Evolutionary conservation across 176 grass and related monocot species (phyloP).

Genomic region (Cenchrus fungigraminus): DNA sequence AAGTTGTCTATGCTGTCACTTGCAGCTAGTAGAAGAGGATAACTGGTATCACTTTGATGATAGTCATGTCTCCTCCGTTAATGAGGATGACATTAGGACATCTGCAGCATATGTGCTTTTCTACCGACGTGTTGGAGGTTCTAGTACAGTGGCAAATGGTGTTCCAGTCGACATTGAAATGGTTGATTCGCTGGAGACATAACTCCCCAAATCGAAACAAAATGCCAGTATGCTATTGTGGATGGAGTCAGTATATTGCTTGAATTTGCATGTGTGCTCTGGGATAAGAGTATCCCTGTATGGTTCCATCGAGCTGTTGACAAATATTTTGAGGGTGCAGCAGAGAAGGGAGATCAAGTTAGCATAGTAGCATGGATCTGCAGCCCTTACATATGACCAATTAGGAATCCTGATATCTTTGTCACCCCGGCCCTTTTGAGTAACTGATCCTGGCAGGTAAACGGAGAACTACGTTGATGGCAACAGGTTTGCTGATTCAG

Average conservation of each 20-base stretch:
- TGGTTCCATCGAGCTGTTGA: neutral
- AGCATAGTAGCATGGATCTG: slow-evolving; percentile 11
- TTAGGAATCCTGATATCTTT: neutral
- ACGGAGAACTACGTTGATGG: neutral
- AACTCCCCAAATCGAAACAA: slow-evolving; percentile 23
- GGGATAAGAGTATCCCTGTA: neutral
- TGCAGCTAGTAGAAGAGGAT: slow-evolving; percentile 80
- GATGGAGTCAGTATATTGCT: slow-evolving; percentile 25
- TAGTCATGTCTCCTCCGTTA: slow-evolving; percentile 80
- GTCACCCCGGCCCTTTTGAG: neutral
- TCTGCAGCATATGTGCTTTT: slow-evolving; percentile 92
- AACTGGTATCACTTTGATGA: slow-evolving; percentile 99
- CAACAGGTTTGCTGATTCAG: neutral
- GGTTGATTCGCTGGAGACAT: slow-evolving; percentile 48
- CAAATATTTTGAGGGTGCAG: neutral
- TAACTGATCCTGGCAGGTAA: slow-evolving; percentile 16
- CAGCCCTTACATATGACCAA: neutral
- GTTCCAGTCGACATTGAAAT: slow-evolving; percentile 44
- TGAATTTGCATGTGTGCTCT: neutral
- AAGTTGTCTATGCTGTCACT: slow-evolving; percentile 18
- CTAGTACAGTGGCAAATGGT: slow-evolving; percentile 33
- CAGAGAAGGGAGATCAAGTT: neutral
- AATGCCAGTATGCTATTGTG: slow-evolving; percentile 27
- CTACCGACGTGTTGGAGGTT: slow-evolving; percentile 63
- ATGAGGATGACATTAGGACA: slow-evolving; percentile 78